Evolutionary conservation across 2,329 filamentous ascomycete genomes (phyloP), one percentile per base, ranked within the genome.

Genomic region (Cadophora malorum): DNA sequence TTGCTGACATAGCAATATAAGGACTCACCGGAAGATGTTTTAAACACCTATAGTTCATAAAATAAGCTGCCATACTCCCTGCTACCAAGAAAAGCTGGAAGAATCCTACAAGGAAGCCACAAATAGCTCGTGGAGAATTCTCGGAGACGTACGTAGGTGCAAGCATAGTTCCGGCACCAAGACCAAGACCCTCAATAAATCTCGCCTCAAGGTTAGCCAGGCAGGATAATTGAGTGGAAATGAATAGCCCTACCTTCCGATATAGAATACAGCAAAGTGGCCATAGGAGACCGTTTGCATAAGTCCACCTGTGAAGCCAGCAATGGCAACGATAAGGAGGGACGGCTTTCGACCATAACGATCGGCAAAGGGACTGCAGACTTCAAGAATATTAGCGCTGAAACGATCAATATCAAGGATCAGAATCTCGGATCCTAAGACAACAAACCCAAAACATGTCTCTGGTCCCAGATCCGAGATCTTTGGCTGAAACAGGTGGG

Each of bases 311-410:
- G 89, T 65, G 31, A 83, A 33, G 88, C 87, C 47, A 91, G 75
- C 0, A 84, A 28, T 50, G 33, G 88, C 88, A 6, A 86, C 83
- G 21, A 81, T 77, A 25, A 91, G 82, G 35, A 93, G 81, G 3
- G 76, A 68, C 8, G 76, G 76, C 63, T 70, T 74, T 67, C 75
- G 69, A 38, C 73, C 75, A 68, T 67, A 74, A 61, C 59, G 66
- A 63, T 83, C 80, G 5, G 81, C 79, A 41, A 76, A 82, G 67
- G 88, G 88, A 45, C 89, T 88, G 63, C 86, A 81, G 77, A 91
- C 89, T 78, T 92, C 89, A 10, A 92, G 83, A 0, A 87, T 90
- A n/a, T 88, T 90, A 33, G 91, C 90, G 67, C 85, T 76, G n/a
- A 12, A 9, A 4, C 50, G 6, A 19, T 33, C 28, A 28, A 28